A percentile compares a stretch with the other conserved stretches of the same genome.
phyloP scores from a whole-genome alignment of 208 protist species.

The Crithidia sp. region DNA sequence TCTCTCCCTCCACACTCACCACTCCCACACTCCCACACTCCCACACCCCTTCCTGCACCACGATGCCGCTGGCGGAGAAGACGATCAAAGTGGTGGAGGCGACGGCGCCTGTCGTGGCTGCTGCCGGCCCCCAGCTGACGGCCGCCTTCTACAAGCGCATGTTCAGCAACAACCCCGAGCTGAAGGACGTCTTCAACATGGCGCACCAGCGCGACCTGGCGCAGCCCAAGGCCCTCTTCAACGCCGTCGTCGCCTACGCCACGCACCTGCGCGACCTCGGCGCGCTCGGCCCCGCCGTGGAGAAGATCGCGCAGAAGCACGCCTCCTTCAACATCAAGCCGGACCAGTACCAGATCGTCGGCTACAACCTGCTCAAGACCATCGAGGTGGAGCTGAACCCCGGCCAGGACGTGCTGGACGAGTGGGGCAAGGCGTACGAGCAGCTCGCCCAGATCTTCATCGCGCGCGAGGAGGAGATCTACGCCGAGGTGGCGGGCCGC shows the following conservation, averaged over 20 bases:
- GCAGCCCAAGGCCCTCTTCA: conserved; percentile 53
- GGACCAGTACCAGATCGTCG: conserved; percentile 52
- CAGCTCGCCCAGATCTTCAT: conserved; percentile 47
- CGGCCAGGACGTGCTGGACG: conserved; percentile 42
- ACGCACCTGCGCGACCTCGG: conserved; percentile 46
- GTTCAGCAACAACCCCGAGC: conserved; percentile 43
- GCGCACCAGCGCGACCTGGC: conserved; percentile 41
- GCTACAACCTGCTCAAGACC: conserved; percentile 51
- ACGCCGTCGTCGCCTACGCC: conserved; percentile 50
- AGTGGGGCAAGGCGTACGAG: conserved; percentile 57
- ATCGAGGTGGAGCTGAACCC: conserved; percentile 50
- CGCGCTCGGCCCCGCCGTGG: conserved; percentile 38
- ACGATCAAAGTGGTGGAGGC: conserved; percentile 48
- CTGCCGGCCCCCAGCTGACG: conserved; percentile 33
- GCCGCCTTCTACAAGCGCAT: conserved; percentile 52
- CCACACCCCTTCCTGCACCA: background rate
- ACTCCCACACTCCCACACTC: background rate
- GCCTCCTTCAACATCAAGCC: conserved; percentile 40
- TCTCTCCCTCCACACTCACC: background rate
- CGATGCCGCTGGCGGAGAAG: conserved; percentile 41
- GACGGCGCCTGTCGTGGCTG: conserved; percentile 42
- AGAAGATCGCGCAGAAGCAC: conserved; percentile 59
- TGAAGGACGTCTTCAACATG: conserved; percentile 56
- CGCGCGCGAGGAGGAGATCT: conserved; percentile 46
- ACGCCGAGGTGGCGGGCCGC: conserved; percentile 30